Percentiles rank a stretch among this genome's conserved stretches.
phyloP scores from a whole-genome alignment of 345 rosid species.

The Gossypium australe region DNA sequence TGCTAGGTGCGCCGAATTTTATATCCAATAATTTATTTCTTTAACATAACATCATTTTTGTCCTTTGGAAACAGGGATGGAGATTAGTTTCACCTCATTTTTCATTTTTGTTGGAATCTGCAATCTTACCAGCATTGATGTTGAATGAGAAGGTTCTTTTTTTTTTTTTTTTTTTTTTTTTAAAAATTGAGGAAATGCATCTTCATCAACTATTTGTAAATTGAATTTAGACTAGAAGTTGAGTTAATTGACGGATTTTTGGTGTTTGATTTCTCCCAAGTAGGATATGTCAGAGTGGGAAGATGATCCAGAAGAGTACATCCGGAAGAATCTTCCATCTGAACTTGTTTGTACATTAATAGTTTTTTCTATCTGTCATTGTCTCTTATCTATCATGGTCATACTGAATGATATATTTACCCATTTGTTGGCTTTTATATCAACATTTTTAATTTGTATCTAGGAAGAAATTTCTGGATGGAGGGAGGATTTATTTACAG shows the following conservation, averaged over 20 bases:
- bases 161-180: constrained; percentile 17
- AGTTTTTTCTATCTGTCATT: neutral
- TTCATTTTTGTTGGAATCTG: constrained; percentile 63
- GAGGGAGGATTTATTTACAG: constrained; percentile 84
- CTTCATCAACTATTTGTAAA: neutral
- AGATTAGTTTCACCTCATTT: constrained; percentile 84
- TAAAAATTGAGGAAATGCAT: neutral
- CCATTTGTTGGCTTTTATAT: constrained; percentile 8
- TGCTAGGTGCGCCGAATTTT: neutral
- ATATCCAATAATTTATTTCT: neutral
- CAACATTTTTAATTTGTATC: constrained; percentile 8
- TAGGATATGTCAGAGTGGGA: constrained; percentile 87
- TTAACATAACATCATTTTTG: constrained; percentile 5
- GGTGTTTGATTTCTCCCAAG: constrained; percentile 16
- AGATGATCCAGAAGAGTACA: constrained; percentile 84
- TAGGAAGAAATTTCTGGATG: constrained; percentile 89
- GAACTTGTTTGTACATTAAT: constrained; percentile 51
- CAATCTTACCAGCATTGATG: constrained; percentile 67
- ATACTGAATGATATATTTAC: neutral
- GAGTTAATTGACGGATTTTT: constrained; percentile 13
- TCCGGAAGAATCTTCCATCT: constrained; percentile 77
- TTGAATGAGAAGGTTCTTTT: constrained; percentile 63
- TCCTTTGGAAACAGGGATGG: constrained; percentile 65
- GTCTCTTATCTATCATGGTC: neutral
- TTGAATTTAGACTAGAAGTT: constrained; percentile 5